A percentile compares a stretch with the other conserved stretches of the same genome.
Evolutionary conservation across 1,284 basidiomycete species (phyloP).

Genomic region (Laetiporus sulphureus): DNA sequence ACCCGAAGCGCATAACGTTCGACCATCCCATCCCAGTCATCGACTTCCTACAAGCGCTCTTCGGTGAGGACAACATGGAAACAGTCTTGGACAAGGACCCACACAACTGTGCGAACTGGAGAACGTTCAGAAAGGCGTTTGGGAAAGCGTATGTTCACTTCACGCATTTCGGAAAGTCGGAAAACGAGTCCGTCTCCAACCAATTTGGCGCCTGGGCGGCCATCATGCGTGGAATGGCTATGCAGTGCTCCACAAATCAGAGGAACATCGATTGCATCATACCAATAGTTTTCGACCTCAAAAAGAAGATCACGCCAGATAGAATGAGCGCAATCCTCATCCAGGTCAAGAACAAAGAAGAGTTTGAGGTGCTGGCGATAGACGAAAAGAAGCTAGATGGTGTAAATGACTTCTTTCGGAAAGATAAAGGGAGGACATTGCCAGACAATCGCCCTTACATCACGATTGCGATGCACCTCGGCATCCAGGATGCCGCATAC

Average conservation of each 20-base stretch:
- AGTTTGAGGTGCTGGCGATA: too few relatives aligned
- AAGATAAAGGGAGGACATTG: too few relatives aligned
- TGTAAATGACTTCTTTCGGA: too few relatives aligned
- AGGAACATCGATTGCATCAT: slow-evolving; percentile 4
- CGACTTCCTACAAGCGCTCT: slow-evolving; percentile 6
- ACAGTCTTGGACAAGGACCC: not conserved
- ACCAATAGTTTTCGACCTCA: too few relatives aligned
- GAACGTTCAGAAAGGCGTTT: slow-evolving; percentile 7
- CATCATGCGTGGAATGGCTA: slow-evolving; percentile 7
- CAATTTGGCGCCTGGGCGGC: not conserved
- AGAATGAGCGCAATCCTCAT: too few relatives aligned
- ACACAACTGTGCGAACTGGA: not conserved
- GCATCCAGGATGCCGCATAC: too few relatives aligned
- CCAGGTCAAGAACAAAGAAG: too few relatives aligned
- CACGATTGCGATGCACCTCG: too few relatives aligned
- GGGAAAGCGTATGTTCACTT: slow-evolving; percentile 6
- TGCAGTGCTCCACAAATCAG: not conserved
- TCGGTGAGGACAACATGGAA: not conserved
- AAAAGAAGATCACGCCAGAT: too few relatives aligned
- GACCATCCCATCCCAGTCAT: not conserved
- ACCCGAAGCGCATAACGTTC: not conserved
- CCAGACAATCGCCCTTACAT: too few relatives aligned
- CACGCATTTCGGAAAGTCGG: slow-evolving; percentile 7
- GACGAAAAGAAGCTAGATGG: too few relatives aligned
- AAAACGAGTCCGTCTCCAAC: not conserved